These are phyloP conservation scores for Suillus spraguei DNA, from an alignment of 768 basidiomycete species.

Conservation along the genomic window DNA sequence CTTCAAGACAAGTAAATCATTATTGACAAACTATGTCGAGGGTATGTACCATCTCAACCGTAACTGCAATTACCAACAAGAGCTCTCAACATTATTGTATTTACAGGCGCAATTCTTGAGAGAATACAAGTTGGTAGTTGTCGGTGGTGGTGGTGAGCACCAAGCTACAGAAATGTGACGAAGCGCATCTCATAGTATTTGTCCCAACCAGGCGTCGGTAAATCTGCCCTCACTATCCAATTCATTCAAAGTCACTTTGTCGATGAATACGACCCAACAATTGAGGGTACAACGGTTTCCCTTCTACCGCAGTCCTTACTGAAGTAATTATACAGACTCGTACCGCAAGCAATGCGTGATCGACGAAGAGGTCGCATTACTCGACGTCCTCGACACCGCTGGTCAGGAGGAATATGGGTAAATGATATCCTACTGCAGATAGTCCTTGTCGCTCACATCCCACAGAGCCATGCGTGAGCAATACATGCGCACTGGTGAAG, in stretches of 20 bases:
- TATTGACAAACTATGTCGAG: constrained; percentile 31
- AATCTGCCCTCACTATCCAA: constrained; percentile 96
- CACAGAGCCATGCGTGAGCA: constrained; percentile 96
- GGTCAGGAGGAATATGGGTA: constrained; percentile 99
- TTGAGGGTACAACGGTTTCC: constrained; percentile 61
- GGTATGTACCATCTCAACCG: constrained; percentile 17
- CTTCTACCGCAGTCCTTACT: constrained; percentile 1
- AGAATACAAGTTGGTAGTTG: constrained; percentile 98
- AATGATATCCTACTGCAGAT: constrained; percentile 32
- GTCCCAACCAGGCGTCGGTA: constrained; percentile 47
- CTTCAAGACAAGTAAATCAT: neutral
- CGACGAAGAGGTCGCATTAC: constrained; percentile 97
- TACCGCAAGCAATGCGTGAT: constrained; percentile 97
- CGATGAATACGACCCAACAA: constrained; percentile 93
- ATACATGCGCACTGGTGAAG: constrained; percentile 98
- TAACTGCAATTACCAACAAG: neutral
- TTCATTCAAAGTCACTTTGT: constrained; percentile 97
- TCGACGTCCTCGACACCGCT: constrained; percentile 96
- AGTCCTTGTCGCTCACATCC: constrained; percentile 11
- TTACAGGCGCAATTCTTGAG: constrained; percentile 92
- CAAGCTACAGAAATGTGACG: constrained; percentile 19
- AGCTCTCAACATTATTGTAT: constrained; percentile 13
- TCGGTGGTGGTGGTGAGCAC: constrained; percentile 90
- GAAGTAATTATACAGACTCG: constrained; percentile 63
- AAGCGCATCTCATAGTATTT: neutral